phyloP scores from a whole-genome alignment of 805 yeast species.

The Candida endomychidarum region DNA sequence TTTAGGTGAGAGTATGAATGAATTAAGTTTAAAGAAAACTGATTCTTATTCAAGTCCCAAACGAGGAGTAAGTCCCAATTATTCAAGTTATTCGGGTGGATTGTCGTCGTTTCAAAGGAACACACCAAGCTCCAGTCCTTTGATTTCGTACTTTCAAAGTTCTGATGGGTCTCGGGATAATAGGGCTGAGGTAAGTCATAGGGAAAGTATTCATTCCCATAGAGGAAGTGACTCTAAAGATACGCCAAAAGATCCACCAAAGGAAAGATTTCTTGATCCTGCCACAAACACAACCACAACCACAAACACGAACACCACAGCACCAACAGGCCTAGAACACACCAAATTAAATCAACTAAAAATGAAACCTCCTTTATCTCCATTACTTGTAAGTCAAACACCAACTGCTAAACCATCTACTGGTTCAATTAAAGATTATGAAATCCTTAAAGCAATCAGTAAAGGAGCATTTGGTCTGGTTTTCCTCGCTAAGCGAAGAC shows the following conservation, averaged over 20 bases:
- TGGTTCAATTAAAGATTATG: constrained; percentile 85
- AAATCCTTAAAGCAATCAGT: constrained; percentile 87
- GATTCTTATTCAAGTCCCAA: constrained; percentile 48
- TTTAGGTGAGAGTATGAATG: constrained; percentile 24
- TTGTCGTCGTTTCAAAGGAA: constrained; percentile 64
- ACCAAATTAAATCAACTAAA: constrained; percentile 7
- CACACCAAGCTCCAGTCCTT: constrained; percentile 29
- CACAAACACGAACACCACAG: too few species aligned
- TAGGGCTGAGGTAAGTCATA: too few species aligned
- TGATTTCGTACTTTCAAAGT: constrained; percentile 16
- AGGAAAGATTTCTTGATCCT: too few species aligned
- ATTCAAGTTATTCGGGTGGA: constrained; percentile 26
- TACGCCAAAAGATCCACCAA: too few species aligned
- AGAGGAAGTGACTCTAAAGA: too few species aligned
- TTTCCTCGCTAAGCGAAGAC: constrained; percentile 74
- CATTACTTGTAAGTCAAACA: constrained; percentile 68
- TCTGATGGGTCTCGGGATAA: too few species aligned
- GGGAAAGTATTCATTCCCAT: too few species aligned
- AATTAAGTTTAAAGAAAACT: constrained; percentile 22
- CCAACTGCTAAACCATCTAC: constrained; percentile 49
- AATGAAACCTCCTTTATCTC: constrained; percentile 71
- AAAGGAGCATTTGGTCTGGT: constrained; percentile 98
- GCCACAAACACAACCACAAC: too few species aligned
- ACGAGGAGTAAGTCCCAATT: constrained; percentile 56
- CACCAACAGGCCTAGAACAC: too few species aligned